Percentiles rank a stretch among this genome's conserved stretches.
Evolutionary conservation across 202 grass and related monocot genomes (phyloP).

Genomic region (Elaeis oleifera): DNA sequence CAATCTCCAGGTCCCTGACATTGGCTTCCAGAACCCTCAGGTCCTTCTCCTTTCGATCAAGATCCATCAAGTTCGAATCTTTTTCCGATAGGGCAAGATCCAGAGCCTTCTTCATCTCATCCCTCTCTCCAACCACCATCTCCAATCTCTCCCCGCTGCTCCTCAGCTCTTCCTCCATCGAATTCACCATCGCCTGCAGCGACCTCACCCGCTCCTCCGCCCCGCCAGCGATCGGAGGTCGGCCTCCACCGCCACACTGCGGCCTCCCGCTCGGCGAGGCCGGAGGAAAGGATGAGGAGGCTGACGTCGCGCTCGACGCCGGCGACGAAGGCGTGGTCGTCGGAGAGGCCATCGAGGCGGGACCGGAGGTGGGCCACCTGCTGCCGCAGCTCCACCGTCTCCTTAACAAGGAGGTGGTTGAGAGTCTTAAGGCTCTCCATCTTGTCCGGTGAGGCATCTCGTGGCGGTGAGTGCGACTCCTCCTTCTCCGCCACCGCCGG

Average conservation of each 20-base stretch:
- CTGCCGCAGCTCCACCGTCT: constrained; percentile 58
- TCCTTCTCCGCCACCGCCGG: not conserved
- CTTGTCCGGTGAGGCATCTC: constrained; percentile 2
- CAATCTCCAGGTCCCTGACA: constrained; percentile 18
- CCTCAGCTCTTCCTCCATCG: too few species aligned
- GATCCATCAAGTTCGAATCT: constrained; percentile 13
- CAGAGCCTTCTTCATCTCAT: constrained; percentile 30
- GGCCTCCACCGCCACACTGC: constrained; percentile 16
- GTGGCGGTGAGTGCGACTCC: constrained; percentile 14
- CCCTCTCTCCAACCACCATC: constrained; percentile 9
- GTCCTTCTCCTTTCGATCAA: not conserved
- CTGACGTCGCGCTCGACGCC: constrained; percentile 37
- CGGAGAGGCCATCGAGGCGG: constrained; percentile 38
- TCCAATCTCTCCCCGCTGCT: not conserved
- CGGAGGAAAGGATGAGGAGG: constrained; percentile 29
- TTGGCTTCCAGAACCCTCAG: not conserved
- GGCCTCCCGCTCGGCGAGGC: constrained; percentile 15
- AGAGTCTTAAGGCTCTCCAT: constrained; percentile 61
- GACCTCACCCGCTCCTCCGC: constrained; percentile 5
- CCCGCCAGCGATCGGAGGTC: constrained; percentile 19
- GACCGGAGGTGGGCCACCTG: constrained; percentile 46
- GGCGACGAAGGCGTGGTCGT: constrained; percentile 30
- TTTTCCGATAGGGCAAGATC: constrained; percentile 10
- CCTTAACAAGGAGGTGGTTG: constrained; percentile 60
- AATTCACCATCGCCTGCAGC: too few species aligned